Evolutionary conservation across 208 protist species (phyloP), one percentile per base, ranked within the genome.

Genomic region (Acanthamoeba healyi): DNA sequence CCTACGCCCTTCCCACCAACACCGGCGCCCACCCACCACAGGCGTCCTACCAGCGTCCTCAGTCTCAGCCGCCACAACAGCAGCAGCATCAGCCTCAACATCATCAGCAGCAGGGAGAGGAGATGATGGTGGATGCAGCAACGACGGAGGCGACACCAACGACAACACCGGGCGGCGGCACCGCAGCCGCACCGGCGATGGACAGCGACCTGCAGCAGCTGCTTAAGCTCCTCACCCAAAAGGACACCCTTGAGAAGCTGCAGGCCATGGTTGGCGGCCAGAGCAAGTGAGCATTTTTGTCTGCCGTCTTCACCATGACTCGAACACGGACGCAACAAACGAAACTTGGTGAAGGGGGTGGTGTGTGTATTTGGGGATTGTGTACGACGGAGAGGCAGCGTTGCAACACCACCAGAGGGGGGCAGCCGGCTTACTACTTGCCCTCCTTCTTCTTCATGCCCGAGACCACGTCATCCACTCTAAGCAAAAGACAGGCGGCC

Each of bases 401-500:
- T n/a, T n/a, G n/a, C n/a, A n/a, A n/a, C n/a, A n/a, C n/a, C n/a
- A n/a, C n/a, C n/a, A n/a, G n/a, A n/a, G n/a, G n/a, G n/a, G n/a
- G n/a, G n/a, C n/a, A n/a, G n/a, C n/a, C n/a, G n/a, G n/a, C n/a
- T n/a, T n/a, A n/a, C n/a, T 36, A 67, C 14, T 67, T 29, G 58
- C 9, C 58, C 4, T 92, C 94, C 61, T 96, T 96, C 94, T 97
- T 97, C 26, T 94, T 96, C 88, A 94, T 95, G 63, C 99, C 99
- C 15, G 98, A 99, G 36, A 99, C 98, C 46, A 99, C 98, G 86
- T 99, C 99, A 96, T 99, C 99, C 38, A 99, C 99, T 89, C 99
- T 97, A 29, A 99, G 95, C 86, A 99, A 98, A 96, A 99, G 98
- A 79, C 98, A 99, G 42, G 99, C 98, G 9, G 99, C 98, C 94